A percentile compares a stretch with the other conserved stretches of the same genome.
phyloP scores from a whole-genome alignment of 257 asterid species.

The Jasminum sambac region DNA sequence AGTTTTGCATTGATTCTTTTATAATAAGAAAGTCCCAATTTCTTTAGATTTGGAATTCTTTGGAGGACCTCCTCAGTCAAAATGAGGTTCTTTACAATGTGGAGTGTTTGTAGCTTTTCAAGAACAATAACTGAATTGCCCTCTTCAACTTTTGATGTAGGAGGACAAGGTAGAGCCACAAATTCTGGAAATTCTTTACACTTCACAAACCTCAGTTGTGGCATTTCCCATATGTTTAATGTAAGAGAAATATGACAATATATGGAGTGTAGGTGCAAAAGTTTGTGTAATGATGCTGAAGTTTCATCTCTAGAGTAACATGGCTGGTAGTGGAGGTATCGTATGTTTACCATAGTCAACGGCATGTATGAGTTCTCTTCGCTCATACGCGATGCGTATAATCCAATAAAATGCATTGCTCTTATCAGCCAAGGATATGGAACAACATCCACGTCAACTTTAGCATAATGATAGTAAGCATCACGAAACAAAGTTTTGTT shows the following conservation, averaged over 20 bases:
- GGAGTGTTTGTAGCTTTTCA: constrained; percentile 3
- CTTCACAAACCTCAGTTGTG: constrained; percentile 22
- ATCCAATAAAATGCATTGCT: too few relatives aligned
- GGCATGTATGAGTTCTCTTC: too few relatives aligned
- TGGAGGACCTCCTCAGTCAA: constrained; percentile 10
- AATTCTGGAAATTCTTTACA: not conserved
- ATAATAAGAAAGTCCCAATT: not conserved
- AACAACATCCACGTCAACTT: too few relatives aligned
- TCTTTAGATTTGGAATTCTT: constrained; percentile 14
- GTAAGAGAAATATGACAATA: not conserved
- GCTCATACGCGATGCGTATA: too few relatives aligned
- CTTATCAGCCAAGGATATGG: too few relatives aligned
- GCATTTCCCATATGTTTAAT: constrained; percentile 8
- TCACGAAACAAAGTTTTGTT: too few relatives aligned
- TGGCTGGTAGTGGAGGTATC: too few relatives aligned
- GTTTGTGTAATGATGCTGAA: constrained; percentile 5
- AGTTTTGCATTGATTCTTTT: too few relatives aligned
- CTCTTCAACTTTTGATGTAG: not conserved
- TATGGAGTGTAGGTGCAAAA: constrained; percentile 10
- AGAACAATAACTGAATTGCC: not conserved
- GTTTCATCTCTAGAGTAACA: too few relatives aligned
- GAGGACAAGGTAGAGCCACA: not conserved
- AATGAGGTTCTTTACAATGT: not conserved
- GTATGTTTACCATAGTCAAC: too few relatives aligned
- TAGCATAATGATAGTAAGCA: too few relatives aligned